phyloP scores from a whole-genome alignment of 306 rosid species.

The Quercus parvula region DNA sequence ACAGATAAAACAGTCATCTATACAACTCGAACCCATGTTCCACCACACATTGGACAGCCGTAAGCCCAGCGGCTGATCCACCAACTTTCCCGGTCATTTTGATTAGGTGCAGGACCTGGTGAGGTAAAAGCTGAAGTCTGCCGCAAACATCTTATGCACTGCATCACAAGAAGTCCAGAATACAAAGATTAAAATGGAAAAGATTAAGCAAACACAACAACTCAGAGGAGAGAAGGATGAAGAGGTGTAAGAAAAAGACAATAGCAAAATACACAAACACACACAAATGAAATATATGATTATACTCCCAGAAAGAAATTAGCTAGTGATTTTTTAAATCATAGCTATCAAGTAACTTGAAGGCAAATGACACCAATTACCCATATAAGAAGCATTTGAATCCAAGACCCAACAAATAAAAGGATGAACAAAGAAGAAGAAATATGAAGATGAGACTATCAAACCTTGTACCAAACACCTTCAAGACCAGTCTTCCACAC shows the following conservation, averaged over 20 bases:
- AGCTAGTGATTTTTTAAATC: neutral
- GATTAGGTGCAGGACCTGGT: constrained; percentile 53
- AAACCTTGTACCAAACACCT: constrained; percentile 97
- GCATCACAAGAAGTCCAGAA: constrained; percentile 30
- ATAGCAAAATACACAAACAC: neutral
- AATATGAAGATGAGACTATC: constrained; percentile 19
- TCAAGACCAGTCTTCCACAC: constrained; percentile 98
- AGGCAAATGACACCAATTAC: constrained; percentile 3
- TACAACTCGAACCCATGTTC: constrained; percentile 97
- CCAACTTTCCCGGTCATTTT: constrained; percentile 69
- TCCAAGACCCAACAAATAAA: neutral
- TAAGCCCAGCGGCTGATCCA: constrained; percentile 99
- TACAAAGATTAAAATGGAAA: neutral
- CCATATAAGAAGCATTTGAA: constrained; percentile 12
- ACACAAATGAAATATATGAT: neutral
- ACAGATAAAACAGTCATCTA: constrained; percentile 25
- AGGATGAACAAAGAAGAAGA: constrained; percentile 5
- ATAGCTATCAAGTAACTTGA: neutral
- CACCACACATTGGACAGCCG: constrained; percentile 98
- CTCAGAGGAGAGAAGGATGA: neutral
- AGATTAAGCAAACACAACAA: neutral
- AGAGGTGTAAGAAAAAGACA: neutral
- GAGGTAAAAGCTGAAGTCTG: constrained; percentile 90
- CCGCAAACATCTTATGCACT: constrained; percentile 97
- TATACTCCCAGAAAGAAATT: neutral